Conservation (phyloP, 1,284 basidiomycete species). For the Stereum hirsutum region DNA sequence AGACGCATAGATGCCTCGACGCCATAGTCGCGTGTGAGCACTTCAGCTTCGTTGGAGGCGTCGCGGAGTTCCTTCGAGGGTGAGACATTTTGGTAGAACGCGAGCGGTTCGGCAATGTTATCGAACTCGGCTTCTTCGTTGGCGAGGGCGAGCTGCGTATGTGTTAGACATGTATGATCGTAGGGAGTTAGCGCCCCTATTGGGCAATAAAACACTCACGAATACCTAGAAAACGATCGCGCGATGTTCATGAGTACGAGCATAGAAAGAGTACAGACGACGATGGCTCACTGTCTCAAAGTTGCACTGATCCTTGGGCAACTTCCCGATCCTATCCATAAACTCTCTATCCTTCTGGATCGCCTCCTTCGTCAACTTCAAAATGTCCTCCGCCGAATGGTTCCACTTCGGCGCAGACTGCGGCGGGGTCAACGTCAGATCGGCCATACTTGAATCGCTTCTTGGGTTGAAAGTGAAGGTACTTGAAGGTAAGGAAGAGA, state of each 20-base stretch:
- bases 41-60: constrained; percentile 64
- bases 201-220: constrained; percentile 30
- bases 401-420: constrained; percentile 63
- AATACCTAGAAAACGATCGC: constrained; percentile 45
- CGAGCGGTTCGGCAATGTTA: constrained; percentile 43
- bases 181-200: neutral
- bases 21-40: constrained; percentile 53
- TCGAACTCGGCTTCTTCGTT: constrained; percentile 48
- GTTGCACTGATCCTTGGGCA: constrained; percentile 45
- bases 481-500: constrained; percentile 2
- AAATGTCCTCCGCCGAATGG: constrained; percentile 55
- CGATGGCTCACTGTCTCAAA: constrained; percentile 42
- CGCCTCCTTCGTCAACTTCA: constrained; percentile 44
- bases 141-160: constrained; percentile 42
- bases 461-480: constrained; percentile 13
- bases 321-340: constrained; percentile 54
- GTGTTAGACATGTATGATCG: neutral
- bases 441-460: constrained; percentile 20
- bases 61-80: constrained; percentile 63
- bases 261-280: neutral
- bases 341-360: constrained; percentile 48
- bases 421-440: constrained; percentile 45
- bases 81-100: constrained; percentile 77
- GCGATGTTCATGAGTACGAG: neutral
- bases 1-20: constrained; percentile 70